Evolutionary conservation across 2,329 filamentous ascomycete species (phyloP).

Genomic region (Ophiostoma himal-ulmi): DNA sequence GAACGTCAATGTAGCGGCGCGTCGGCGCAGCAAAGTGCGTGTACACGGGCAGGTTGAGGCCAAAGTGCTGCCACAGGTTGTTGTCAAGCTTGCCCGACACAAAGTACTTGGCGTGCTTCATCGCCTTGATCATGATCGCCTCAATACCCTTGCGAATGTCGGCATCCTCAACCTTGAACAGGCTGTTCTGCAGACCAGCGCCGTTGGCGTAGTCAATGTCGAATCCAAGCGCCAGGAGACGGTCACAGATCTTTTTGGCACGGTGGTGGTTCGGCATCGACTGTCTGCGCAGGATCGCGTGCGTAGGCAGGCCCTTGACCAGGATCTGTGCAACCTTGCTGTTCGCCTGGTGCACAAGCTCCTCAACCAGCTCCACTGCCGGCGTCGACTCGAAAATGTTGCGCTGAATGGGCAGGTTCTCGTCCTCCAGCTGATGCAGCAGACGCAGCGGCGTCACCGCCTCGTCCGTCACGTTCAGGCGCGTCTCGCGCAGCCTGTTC

Average conservation of each 20-base stretch:
- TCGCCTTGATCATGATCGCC: conserved; percentile 87
- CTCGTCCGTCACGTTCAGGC: conserved; percentile 72
- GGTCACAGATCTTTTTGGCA: conserved; percentile 82
- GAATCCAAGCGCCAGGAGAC: conserved; percentile 87
- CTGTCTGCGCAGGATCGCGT: conserved; percentile 86
- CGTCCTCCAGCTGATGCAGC: conserved; percentile 90
- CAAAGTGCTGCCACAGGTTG: conserved; percentile 80
- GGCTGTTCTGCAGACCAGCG: conserved; percentile 74
- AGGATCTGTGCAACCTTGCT: conserved; percentile 82
- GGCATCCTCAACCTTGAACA: conserved; percentile 85
- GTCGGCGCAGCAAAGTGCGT: conserved; percentile 97
- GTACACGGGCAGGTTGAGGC: conserved; percentile 86
- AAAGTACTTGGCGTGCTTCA: conserved; percentile 94
- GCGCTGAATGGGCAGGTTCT: conserved; percentile 93
- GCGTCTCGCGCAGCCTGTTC: conserved; percentile 83
- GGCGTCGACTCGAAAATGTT: conserved; percentile 91
- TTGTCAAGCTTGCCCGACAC: conserved; percentile 73
- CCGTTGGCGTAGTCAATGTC: conserved; percentile 86
- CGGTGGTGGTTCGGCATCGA: conserved; percentile 78
- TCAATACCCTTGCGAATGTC: conserved; percentile 97
- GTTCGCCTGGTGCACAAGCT: conserved; percentile 91
- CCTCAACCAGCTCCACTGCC: conserved; percentile 89
- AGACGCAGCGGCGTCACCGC: conserved; percentile 81
- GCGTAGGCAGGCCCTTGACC: conserved; percentile 72
- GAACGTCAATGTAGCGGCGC: conserved; percentile 86